These are phyloP conservation scores for Tricholoma hemisulphureum DNA, from an alignment of 768 basidiomycete genomes.

Conservation along the genomic window DNA sequence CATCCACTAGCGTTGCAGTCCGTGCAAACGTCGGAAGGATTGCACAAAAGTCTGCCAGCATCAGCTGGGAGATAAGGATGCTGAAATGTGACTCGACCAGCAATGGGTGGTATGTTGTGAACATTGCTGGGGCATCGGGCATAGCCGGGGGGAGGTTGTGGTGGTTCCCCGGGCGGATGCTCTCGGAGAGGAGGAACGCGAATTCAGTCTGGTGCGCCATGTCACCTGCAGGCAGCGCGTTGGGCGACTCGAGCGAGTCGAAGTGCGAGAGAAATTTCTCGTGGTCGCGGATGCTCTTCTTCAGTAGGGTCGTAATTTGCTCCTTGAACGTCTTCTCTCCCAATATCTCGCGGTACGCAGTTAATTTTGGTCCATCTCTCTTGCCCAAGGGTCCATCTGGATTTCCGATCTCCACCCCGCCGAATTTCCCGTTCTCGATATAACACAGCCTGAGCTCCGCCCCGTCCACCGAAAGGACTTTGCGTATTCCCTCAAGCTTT, in stretches of 20 bases:
- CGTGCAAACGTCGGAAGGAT: conserved; percentile 65
- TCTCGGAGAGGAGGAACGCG: conserved; percentile 69
- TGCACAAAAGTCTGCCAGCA: conserved; percentile 71
- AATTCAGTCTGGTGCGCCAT: conserved; percentile 58
- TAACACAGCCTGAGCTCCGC: conserved; percentile 76
- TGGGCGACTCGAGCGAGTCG: conserved; percentile 60
- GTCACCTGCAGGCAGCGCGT: conserved; percentile 36
- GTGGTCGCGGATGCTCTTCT: conserved; percentile 80
- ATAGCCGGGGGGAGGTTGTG: conserved; percentile 28
- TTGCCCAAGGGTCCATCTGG: conserved; percentile 74
- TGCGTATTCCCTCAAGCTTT: conserved; percentile 65
- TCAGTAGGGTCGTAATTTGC: conserved; percentile 55
- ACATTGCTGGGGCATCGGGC: conserved; percentile 54
- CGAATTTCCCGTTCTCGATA: conserved; percentile 72
- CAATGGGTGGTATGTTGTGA: conserved; percentile 89
- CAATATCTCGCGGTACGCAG: conserved; percentile 62
- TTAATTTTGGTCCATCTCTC: conserved; percentile 53
- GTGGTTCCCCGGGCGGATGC: conserved; percentile 61
- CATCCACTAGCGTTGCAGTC: conserved; percentile 69
- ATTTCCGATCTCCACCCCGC: conserved; percentile 84
- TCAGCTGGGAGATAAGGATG: conserved; percentile 68
- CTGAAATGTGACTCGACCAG: conserved; percentile 86
- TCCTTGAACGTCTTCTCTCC: conserved; percentile 56
- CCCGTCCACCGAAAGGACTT: conserved; percentile 58
- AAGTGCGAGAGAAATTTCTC: conserved; percentile 84